phyloP scores from a whole-genome alignment of 1,284 basidiomycete species.

The Cutaneotrichosporon arboriforme region DNA sequence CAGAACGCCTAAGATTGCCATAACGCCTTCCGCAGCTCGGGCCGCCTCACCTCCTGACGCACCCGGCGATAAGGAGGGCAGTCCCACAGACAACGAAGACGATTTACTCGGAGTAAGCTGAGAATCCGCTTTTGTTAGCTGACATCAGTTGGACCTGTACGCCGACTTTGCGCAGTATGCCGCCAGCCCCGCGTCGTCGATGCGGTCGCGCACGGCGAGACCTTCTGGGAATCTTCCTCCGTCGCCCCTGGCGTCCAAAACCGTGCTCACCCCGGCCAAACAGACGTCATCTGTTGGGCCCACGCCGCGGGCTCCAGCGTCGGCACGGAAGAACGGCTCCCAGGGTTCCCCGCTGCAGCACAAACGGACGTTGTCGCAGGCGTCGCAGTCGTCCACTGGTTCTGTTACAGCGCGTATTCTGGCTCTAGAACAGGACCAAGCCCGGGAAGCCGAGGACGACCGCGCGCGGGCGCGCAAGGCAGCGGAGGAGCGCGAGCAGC shows the following conservation, averaged over 20 bases:
- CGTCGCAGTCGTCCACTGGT: background rate
- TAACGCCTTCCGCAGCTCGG: no score
- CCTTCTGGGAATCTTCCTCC: background rate
- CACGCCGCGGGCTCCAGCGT: no score
- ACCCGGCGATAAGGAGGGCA: background rate
- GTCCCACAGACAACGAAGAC: background rate
- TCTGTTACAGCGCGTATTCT: slow-evolving; percentile 5
- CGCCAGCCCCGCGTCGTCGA: background rate
- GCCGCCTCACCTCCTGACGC: background rate
- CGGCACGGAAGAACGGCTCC: no score
- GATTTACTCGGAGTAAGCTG: background rate
- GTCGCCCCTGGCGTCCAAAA: no score
- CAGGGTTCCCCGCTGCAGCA: background rate
- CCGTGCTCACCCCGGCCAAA: no score
- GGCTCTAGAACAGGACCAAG: background rate
- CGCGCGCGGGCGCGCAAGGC: background rate
- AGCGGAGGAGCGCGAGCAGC: background rate
- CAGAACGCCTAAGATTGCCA: no score
- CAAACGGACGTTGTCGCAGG: background rate
- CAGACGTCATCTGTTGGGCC: no score
- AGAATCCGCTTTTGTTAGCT: background rate
- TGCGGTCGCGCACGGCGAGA: background rate
- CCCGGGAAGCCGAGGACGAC: background rate
- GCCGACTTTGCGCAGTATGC: slow-evolving; percentile 7
- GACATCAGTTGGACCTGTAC: slow-evolving; percentile 1